Percentiles rank a stretch among this genome's conserved stretches.
These are phyloP conservation scores for Alloteropsis angusta DNA, from an alignment of 202 grass and related monocot genomes.

Conservation along the genomic window DNA sequence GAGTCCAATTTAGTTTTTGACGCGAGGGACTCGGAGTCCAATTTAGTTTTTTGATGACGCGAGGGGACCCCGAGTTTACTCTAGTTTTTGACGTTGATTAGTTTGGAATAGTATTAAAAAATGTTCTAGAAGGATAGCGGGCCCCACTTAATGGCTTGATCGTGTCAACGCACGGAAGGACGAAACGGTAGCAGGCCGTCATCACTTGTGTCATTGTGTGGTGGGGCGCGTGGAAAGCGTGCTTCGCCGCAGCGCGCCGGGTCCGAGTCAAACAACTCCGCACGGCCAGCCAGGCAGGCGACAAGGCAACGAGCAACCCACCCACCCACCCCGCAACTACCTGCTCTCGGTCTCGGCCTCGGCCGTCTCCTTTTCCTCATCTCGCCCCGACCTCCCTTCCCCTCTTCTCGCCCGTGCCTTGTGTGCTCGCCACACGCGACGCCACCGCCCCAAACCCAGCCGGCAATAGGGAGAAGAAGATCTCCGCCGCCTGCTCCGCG, in stretches of 20 bases:
- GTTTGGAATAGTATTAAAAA: no score
- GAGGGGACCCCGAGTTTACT: no score
- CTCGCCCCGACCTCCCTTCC: not conserved
- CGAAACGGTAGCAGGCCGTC: not conserved
- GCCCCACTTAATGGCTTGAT: not conserved
- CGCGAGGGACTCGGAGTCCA: no score
- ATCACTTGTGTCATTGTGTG: not conserved
- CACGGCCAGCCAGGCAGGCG: not conserved
- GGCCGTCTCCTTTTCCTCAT: not conserved
- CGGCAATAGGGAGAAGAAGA: not conserved
- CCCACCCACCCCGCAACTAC: constrained; percentile 9
- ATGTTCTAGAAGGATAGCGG: no score
- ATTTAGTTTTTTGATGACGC: no score
- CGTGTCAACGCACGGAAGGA: not conserved
- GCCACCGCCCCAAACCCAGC: not conserved
- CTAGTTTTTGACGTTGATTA: no score
- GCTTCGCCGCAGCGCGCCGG: not conserved
- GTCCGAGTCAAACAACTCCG: constrained; percentile 12
- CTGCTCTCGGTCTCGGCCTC: not conserved
- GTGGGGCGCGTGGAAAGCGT: constrained; percentile 16
- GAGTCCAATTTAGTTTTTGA: no score
- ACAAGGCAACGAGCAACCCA: not conserved
- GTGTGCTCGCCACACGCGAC: constrained; percentile 31
- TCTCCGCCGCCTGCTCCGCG: not conserved
- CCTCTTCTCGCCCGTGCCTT: not conserved